Percentiles rank a stretch among this genome's conserved stretches.
These are phyloP conservation scores for Blastocrithidia nonstop DNA, from an alignment of 208 protist species.

Conservation along the genomic window DNA sequence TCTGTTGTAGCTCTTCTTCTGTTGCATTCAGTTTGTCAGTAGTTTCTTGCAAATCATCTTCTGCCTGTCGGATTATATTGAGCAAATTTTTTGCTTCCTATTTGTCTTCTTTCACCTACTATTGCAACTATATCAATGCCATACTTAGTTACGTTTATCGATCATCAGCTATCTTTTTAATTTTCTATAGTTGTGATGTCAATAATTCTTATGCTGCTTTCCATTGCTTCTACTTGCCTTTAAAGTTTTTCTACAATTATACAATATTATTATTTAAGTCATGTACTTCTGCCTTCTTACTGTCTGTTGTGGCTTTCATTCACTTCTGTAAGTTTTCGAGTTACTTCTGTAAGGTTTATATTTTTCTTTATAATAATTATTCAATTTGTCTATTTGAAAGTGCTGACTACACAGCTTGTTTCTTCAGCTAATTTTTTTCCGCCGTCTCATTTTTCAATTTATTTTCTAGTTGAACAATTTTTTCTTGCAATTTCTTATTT, in stretches of 20 bases:
- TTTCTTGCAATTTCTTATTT: conserved; percentile 4
- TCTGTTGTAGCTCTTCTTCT: too few species aligned
- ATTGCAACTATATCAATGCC: not conserved
- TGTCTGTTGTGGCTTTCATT: too few species aligned
- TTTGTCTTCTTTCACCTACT: not conserved
- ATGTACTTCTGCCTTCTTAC: too few species aligned
- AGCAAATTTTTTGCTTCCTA: too few species aligned
- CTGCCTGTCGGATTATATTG: too few species aligned
- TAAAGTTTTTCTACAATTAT: not conserved
- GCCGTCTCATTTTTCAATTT: conserved; percentile 5
- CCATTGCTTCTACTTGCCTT: conserved; percentile 2
- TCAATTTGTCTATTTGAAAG: not conserved
- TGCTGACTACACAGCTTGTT: conserved; percentile 7
- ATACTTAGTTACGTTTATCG: not conserved
- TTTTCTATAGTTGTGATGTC: not conserved
- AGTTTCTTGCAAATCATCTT: too few species aligned
- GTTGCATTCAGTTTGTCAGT: too few species aligned
- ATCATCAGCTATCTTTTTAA: not conserved
- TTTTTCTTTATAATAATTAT: not conserved
- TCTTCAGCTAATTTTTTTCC: conserved; percentile 15
- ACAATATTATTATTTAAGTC: conserved; percentile 2
- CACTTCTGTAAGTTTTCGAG: conserved; percentile 3
- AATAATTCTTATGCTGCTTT: not conserved
- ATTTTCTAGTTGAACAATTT: conserved; percentile 3
- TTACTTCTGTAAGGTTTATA: conserved; percentile 1